These are phyloP conservation scores for Bipolaris sorokiniana DNA, from an alignment of 2,329 filamentous ascomycete genomes.

Conservation along the genomic window DNA sequence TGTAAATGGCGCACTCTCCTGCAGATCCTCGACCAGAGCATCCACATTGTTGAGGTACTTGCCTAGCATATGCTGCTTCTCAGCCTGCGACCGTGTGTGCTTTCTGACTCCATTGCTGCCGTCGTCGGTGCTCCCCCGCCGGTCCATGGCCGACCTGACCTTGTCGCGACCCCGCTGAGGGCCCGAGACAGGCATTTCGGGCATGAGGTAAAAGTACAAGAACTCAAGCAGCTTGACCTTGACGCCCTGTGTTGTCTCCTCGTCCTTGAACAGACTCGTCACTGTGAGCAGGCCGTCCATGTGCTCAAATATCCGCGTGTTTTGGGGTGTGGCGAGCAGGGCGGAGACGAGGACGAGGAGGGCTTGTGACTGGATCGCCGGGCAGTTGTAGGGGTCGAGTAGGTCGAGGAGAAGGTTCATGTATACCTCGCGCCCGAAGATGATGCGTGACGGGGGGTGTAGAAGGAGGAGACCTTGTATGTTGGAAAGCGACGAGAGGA, in stretches of 20 bases:
- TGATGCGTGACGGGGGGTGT: slow-evolving; percentile 84
- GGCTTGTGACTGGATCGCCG: slow-evolving; percentile 87
- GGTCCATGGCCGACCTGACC: slow-evolving; percentile 40
- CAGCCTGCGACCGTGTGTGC: slow-evolving; percentile 68
- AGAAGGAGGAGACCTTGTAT: slow-evolving; percentile 87
- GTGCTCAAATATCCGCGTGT: slow-evolving; percentile 89
- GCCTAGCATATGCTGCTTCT: slow-evolving; percentile 81
- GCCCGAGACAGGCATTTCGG: slow-evolving; percentile 68
- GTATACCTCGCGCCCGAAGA: slow-evolving; percentile 87
- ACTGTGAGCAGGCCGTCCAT: slow-evolving; percentile 91
- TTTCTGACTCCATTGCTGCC: slow-evolving; percentile 35
- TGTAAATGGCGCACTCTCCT: slow-evolving; percentile 70
- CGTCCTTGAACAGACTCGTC: slow-evolving; percentile 89
- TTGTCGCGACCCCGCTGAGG: slow-evolving; percentile 44
- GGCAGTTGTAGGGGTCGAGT: slow-evolving; percentile 86
- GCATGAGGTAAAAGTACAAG: slow-evolving; percentile 98
- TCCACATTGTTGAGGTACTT: slow-evolving; percentile 79
- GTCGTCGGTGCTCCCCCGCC: slow-evolving; percentile 40
- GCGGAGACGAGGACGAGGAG: slow-evolving; percentile 89
- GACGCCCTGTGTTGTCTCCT: slow-evolving; percentile 82
- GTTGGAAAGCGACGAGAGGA: slow-evolving; percentile 84
- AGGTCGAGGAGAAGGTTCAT: slow-evolving; percentile 98
- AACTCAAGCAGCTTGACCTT: slow-evolving; percentile 98
- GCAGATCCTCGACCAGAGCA: slow-evolving; percentile 82
- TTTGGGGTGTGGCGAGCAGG: slow-evolving; percentile 82